Evolutionary conservation across 768 basidiomycete species (phyloP).

Genomic region (Epithele typhae): DNA sequence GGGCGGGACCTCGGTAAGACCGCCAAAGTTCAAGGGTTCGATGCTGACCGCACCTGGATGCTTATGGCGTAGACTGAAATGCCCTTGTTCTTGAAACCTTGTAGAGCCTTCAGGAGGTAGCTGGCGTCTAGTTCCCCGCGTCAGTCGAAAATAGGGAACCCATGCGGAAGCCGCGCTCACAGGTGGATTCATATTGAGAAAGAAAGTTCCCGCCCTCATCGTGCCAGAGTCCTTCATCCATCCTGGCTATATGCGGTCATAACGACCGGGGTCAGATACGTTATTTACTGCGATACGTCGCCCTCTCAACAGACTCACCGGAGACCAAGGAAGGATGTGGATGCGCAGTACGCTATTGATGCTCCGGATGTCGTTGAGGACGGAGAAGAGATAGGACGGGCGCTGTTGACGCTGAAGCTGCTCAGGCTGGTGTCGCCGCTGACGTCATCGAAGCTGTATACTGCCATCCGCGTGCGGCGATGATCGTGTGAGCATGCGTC

Average conservation of each 20-base stretch:
- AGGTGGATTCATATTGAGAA: conserved; percentile 41
- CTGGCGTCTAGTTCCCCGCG: conserved; percentile 47
- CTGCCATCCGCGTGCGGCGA: conserved; percentile 27
- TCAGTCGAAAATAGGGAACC: not conserved
- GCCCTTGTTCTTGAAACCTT: conserved; percentile 62
- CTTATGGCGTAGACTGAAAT: conserved; percentile 59
- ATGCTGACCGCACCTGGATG: conserved; percentile 39
- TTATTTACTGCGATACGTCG: too few relatives aligned
- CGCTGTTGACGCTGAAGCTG: conserved; percentile 50
- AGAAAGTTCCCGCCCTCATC: conserved; percentile 63
- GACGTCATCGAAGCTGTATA: conserved; percentile 64
- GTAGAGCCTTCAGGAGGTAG: conserved; percentile 68
- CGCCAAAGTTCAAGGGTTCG: too few relatives aligned
- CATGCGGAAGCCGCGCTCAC: conserved; percentile 31
- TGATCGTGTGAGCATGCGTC: too few relatives aligned
- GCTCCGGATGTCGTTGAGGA: conserved; percentile 58
- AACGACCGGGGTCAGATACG: conserved; percentile 16
- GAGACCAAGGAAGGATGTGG: conserved; percentile 71
- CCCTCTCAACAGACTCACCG: too few relatives aligned
- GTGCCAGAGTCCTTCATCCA: conserved; percentile 74
- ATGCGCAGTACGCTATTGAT: conserved; percentile 51
- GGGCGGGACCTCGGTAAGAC: too few relatives aligned
- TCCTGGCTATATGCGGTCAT: conserved; percentile 46
- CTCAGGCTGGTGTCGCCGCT: conserved; percentile 55
- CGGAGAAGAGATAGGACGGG: conserved; percentile 63